These are phyloP conservation scores for Nemania abortiva DNA, from an alignment of 2,329 filamentous ascomycete genomes.

Conservation along the genomic window DNA sequence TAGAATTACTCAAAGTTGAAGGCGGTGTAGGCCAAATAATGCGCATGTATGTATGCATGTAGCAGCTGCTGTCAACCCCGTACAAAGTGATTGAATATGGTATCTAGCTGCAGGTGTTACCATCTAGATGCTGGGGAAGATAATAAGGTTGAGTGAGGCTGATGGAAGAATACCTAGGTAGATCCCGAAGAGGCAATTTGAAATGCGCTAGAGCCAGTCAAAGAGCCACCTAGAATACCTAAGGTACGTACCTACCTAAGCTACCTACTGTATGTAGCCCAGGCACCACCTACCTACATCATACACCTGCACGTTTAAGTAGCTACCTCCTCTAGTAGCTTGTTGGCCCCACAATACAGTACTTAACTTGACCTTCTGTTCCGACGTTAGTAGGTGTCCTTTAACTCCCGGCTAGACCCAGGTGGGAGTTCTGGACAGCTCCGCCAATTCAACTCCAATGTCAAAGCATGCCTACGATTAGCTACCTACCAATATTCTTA, in stretches of 20 bases:
- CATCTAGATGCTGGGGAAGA: background rate
- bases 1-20: background rate
- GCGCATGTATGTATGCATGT: background rate
- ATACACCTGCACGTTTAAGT: background rate
- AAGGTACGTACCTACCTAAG: constrained; percentile 2
- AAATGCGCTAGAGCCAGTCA: constrained; percentile 19
- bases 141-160: constrained; percentile 14
- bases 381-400: no score
- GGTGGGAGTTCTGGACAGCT: constrained; percentile 11
- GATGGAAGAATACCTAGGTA: constrained; percentile 7
- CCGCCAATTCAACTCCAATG: constrained; percentile 2
- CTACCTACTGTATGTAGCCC: background rate
- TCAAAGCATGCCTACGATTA: constrained; percentile 1
- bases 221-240: background rate
- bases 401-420: background rate
- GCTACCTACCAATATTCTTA: constrained; percentile 2
- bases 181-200: constrained; percentile 32
- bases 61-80: background rate
- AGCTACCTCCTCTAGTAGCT: background rate
- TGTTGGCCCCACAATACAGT: background rate
- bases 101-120: background rate
- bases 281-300: no score
- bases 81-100: background rate
- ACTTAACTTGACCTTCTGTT: no score
- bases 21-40: background rate